Percentiles rank a stretch among this genome's conserved stretches.
Evolutionary conservation across 2,329 filamentous ascomycete species (phyloP).

Genomic region (Sclerotinia nivalis): DNA sequence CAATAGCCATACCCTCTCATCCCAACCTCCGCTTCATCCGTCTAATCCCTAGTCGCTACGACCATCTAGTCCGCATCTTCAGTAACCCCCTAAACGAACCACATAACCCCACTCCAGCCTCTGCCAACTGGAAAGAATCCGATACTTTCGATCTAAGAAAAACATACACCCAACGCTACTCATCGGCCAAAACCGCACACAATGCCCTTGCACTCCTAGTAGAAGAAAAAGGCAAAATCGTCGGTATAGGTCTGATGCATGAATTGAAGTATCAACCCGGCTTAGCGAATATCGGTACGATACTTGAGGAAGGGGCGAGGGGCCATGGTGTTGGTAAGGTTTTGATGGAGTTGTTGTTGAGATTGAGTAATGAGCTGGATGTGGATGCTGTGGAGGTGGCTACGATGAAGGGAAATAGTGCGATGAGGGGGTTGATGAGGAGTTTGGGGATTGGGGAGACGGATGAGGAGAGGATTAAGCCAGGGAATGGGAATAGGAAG

Average conservation of each 20-base stretch:
- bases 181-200: not conserved
- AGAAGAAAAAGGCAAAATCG: not conserved
- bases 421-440: slow-evolving; percentile 28
- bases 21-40: slow-evolving; percentile 27
- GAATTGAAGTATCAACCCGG: not conserved
- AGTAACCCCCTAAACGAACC: slow-evolving; percentile 19
- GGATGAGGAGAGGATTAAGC: slow-evolving; percentile 24
- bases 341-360: slow-evolving; percentile 22
- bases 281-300: slow-evolving; percentile 5
- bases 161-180: not conserved
- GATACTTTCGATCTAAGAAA: not conserved
- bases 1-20: slow-evolving; percentile 23
- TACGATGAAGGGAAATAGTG: slow-evolving; percentile 28
- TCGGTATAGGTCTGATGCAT: slow-evolving; percentile 2
- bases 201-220: slow-evolving; percentile 1
- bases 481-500: not conserved
- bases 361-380: slow-evolving; percentile 28
- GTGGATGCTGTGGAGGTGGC: slow-evolving; percentile 24
- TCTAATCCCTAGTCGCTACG: slow-evolving; percentile 20
- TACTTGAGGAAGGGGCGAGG: slow-evolving; percentile 5
- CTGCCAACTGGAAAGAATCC: not conserved
- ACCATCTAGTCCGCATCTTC: slow-evolving; percentile 12
- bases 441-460: slow-evolving; percentile 26
- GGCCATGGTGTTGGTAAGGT: not conserved
- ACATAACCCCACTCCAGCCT: not conserved